Evolutionary conservation across 2,329 filamentous ascomycete genomes (phyloP).

Genomic region (Apiospora phragmitis): DNA sequence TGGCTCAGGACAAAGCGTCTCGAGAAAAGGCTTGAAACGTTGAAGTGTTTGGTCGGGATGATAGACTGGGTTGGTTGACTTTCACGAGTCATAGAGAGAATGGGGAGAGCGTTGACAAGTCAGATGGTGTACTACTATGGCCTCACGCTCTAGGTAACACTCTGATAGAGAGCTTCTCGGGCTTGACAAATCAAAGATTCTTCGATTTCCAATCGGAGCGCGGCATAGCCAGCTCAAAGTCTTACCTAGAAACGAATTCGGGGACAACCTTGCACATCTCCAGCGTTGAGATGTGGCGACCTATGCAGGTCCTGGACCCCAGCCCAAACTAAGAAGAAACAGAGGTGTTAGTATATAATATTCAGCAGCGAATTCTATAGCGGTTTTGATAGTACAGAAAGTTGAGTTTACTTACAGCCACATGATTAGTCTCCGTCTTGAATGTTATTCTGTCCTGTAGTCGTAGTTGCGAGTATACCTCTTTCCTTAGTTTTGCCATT

Average conservation of each 20-base stretch:
- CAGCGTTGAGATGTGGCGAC: not conserved
- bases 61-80: not conserved
- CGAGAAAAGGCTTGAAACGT: not conserved
- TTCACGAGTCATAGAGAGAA: not conserved
- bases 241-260: not conserved
- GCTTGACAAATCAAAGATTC: not conserved
- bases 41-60: not conserved
- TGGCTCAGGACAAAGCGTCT: not conserved
- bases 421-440: not conserved
- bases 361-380: not conserved
- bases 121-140: too few relatives aligned
- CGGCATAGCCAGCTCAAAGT: not conserved
- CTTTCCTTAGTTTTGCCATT: constrained; percentile 35
- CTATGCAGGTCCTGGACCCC: not conserved
- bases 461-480: constrained; percentile 32
- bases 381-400: not conserved
- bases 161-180: not conserved
- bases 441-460: not conserved
- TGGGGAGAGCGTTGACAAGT: too few relatives aligned
- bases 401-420: not conserved
- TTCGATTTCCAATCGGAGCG: not conserved
- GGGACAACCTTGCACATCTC: not conserved
- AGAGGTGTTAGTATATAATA: not conserved
- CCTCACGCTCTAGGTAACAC: not conserved
- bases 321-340: not conserved